These are phyloP conservation scores for Chiua virens DNA, from an alignment of 768 basidiomycete genomes.

Conservation along the genomic window DNA sequence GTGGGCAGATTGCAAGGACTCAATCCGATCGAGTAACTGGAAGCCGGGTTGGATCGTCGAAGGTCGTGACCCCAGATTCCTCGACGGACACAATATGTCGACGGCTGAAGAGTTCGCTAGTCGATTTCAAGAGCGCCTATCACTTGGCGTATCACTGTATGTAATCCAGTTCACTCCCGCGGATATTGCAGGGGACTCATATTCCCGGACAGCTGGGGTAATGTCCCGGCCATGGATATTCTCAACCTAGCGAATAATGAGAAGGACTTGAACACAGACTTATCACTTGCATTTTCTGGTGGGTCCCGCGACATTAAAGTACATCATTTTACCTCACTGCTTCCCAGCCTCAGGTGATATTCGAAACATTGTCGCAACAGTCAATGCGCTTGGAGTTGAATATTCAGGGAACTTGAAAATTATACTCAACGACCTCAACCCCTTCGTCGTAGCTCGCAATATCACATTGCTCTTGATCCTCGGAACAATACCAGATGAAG, in stretches of 20 bases:
- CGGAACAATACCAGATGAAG: conserved; percentile 32
- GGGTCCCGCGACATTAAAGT: background rate
- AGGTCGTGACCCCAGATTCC: conserved; percentile 22
- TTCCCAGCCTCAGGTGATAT: conserved; percentile 49
- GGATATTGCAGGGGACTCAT: background rate
- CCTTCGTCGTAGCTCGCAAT: conserved; percentile 38
- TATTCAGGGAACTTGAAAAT: conserved; percentile 41
- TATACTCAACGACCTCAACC: conserved; percentile 41
- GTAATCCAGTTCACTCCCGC: background rate
- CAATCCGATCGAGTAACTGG: conserved; percentile 19
- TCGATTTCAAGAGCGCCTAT: conserved; percentile 25
- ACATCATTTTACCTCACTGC: background rate
- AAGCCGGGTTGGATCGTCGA: conserved; percentile 23
- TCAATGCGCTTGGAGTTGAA: conserved; percentile 42
- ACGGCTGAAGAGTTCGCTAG: conserved; percentile 7
- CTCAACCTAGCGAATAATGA: conserved; percentile 28
- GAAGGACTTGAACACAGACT: conserved; percentile 11
- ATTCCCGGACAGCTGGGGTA: conserved; percentile 30
- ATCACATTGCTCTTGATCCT: conserved; percentile 43
- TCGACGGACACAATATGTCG: conserved; percentile 6
- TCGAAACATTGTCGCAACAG: conserved; percentile 41
- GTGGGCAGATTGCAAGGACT: conserved; percentile 23
- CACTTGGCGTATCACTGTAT: conserved; percentile 27
- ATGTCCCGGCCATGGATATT: conserved; percentile 35
- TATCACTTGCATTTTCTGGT: conserved; percentile 29